Evolutionary conservation across 305 asterid species (phyloP).

Genomic region (Solanum hybrid): DNA sequence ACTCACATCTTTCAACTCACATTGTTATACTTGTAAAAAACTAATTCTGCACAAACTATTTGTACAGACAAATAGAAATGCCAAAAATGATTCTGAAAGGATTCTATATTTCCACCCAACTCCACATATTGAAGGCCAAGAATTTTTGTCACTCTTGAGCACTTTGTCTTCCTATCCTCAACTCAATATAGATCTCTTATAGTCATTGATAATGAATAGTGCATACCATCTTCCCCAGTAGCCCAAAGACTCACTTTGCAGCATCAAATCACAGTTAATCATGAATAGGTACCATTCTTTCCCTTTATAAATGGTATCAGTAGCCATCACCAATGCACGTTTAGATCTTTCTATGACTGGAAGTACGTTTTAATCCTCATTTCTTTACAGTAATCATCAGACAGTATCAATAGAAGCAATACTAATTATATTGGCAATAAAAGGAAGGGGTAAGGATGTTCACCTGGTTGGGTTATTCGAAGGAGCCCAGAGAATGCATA

Average conservation of each 20-base stretch:
- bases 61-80: neutral
- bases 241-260: neutral
- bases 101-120: neutral
- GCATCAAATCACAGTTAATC: neutral
- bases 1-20: neutral
- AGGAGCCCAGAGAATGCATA: constrained; percentile 88
- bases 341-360: neutral
- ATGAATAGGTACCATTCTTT: neutral
- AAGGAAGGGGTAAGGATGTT: neutral
- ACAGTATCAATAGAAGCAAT: neutral
- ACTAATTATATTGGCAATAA: neutral
- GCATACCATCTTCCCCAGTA: neutral
- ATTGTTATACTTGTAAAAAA: neutral
- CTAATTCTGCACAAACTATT: neutral
- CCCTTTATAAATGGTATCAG: neutral
- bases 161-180: neutral
- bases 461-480: constrained; percentile 92
- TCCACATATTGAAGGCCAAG: neutral
- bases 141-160: neutral
- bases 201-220: neutral
- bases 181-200: neutral
- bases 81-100: neutral
- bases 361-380: neutral
- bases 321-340: neutral
- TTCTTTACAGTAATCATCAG: neutral